These are phyloP conservation scores for Colletotrichum navitas DNA, from an alignment of 2,329 filamentous ascomycete genomes.

Conservation along the genomic window DNA sequence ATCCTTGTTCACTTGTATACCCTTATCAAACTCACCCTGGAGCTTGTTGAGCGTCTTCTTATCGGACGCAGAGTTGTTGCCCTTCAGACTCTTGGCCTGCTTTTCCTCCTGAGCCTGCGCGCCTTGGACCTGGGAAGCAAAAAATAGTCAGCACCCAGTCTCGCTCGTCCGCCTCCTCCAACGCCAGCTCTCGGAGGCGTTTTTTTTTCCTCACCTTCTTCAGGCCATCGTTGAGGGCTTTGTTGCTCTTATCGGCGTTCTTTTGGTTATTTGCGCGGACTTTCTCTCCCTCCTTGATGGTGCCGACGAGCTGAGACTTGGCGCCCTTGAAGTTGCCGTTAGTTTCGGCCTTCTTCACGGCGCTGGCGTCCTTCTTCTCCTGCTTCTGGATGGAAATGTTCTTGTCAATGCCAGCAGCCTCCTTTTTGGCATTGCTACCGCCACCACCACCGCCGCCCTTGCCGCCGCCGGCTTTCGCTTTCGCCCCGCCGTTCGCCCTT, in stretches of 20 bases:
- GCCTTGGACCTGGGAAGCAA: conserved; percentile 15
- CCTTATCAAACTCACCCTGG: background rate
- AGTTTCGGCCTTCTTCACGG: conserved; percentile 5
- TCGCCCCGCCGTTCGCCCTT: conserved; percentile 8
- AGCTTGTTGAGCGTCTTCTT: conserved; percentile 17
- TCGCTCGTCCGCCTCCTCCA: no score
- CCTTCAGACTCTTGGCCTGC: conserved; percentile 24
- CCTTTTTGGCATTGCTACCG: background rate
- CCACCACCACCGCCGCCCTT: conserved; percentile 6
- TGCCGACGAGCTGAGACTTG: background rate
- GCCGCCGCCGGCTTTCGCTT: background rate
- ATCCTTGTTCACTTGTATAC: conserved; percentile 18
- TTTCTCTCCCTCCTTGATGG: conserved; percentile 1
- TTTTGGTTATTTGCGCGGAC: conserved; percentile 19
- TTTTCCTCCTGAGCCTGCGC: conserved; percentile 19
- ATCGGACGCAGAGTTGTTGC: conserved; percentile 4
- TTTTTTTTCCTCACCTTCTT: conserved; percentile 12
- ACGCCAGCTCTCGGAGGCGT: no score
- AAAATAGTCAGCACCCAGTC: background rate
- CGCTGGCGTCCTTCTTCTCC: conserved; percentile 19
- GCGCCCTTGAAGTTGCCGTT: background rate
- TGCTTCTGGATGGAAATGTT: conserved; percentile 31
- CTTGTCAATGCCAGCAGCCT: conserved; percentile 19
- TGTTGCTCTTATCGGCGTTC: conserved; percentile 25
- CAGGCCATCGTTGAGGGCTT: conserved; percentile 2